Evolutionary conservation across 768 basidiomycete genomes (phyloP), one percentile per base, ranked within the genome.

Genomic region (Leucocoprinus birnbaumii): DNA sequence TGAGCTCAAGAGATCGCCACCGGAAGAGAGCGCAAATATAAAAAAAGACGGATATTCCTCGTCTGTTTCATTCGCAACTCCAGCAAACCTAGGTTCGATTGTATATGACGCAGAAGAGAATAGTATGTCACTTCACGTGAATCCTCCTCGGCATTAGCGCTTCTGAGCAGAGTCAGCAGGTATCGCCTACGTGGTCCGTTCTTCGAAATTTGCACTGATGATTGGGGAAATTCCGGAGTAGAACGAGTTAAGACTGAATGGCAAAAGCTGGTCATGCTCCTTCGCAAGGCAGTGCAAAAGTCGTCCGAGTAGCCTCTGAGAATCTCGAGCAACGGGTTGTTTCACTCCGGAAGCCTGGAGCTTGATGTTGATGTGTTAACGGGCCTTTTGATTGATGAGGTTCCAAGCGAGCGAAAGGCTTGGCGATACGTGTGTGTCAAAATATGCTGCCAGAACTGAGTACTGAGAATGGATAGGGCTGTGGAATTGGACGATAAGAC

Each of bases 141-240:
- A 14, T 22, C 11, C 16, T 22, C n/a, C 24, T 24, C 18, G 27
- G n/a, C 34, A n/a, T 22, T 18, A 11, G 16, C 10, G 18, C 35
- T 46, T 38, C 24, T 21, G 8, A 1, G 14, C 14, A 18, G 52
- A 21, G 44, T 46, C 52, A 53, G 44, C 44, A 46, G 52, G 52
- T 53, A 18, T 25, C 46, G 37, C 10, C 14, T 25, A 53, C 3
- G 16, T 18, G 51, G 42, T 22, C 19, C 19, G 21, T 26, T 22
- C 9, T 14, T 2, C 31, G 35, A 53, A 11, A 34, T 22, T 53
- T 11, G 18, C 16, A 53, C 21, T 16, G 21, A 9, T 25, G n/a
- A 7, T 35, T 35, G 52, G 52, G 46, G 10, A 53, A 46, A 53
- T 53, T 24, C 52, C 44, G 44, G 35, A 53, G 21, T 40, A 16